phyloP scores from a whole-genome alignment of 176 grass and related monocot genomes.

The Poa pratensis region DNA sequence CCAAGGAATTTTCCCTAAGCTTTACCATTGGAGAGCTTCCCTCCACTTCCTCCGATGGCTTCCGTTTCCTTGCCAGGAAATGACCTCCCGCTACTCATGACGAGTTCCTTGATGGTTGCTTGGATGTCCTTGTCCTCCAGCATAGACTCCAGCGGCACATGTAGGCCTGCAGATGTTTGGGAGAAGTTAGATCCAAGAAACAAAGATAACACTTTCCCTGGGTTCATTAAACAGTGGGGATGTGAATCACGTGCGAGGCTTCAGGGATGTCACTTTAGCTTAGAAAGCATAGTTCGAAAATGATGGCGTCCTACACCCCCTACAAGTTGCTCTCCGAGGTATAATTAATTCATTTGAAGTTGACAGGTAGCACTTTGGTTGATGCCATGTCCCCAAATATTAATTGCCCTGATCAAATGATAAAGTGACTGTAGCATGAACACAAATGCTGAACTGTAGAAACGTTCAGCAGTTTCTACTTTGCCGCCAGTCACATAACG shows the following conservation, averaged over 20 bases:
- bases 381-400: conserved; percentile 22
- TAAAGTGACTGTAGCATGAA: background rate
- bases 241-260: conserved; percentile 26
- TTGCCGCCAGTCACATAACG: background rate
- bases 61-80: conserved; percentile 54
- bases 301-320: conserved; percentile 28
- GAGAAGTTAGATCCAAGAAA: conserved; percentile 49
- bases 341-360: conserved; percentile 29
- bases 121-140: conserved; percentile 77
- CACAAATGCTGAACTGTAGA: background rate
- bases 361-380: conserved; percentile 41
- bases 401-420: conserved; percentile 26
- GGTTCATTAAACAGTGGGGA: conserved; percentile 21
- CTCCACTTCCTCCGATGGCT: conserved; percentile 37
- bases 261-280: conserved; percentile 35
- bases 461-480: background rate
- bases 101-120: conserved; percentile 75
- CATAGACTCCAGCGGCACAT: conserved; percentile 86
- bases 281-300: conserved; percentile 41
- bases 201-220: background rate
- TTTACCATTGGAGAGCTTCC: conserved; percentile 63
- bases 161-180: conserved; percentile 59
- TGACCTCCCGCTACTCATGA: conserved; percentile 74
- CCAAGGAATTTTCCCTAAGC: conserved; percentile 30
- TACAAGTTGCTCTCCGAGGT: conserved; percentile 8